Base-by-base conservation (phyloP, 805 yeast species). In the Schwanniomyces occidentalis region DNA sequence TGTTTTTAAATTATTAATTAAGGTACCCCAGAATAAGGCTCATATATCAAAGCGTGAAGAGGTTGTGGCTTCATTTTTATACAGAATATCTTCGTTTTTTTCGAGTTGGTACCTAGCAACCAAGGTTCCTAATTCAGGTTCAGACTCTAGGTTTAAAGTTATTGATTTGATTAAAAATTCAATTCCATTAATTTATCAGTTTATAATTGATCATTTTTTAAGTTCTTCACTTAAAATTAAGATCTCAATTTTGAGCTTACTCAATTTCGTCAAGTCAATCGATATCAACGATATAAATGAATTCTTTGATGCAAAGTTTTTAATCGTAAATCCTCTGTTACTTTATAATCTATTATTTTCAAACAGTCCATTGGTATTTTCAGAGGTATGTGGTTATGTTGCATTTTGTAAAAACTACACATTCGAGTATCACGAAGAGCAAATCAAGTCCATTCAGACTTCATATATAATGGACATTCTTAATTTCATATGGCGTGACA, bases 401-500 rank as follows among this genome's bases (percentile, higher is more conserved):
- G 60, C 73, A 5, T 58, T 54, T 38, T 50, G 73, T 39, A 73
- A 74, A 41, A 51, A 37, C 9, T 63, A 58, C 34, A 51, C 54
- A 25, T 56, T 61, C 34, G 33, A 44, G n/a, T 46, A 44, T 2
- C 20, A 26, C 0, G 45, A 46, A 4, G 43, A 42, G 5, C 24
- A 42, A 3, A 41, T 51, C 22, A 64, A 66, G 33, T 43, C 45
- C 7, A 31, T 71, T 4, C 77, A 72, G 30, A 77, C 77, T 37
- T 56, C 76, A 0, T 74, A 69, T 38, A 71, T 78, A 7, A 71
- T 76, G 68, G 85, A 80, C 46, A 48, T 72, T 6, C 65, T 80
- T 40, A 79, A 80, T 38, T 58, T 72, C 9, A 30, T 74, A 0
- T 80, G 85, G 85, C 54, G 82, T 39, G 75, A 77, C 42, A 67